Conservation (phyloP, 208 protist genomes). For the Trypanosoma mega region DNA sequence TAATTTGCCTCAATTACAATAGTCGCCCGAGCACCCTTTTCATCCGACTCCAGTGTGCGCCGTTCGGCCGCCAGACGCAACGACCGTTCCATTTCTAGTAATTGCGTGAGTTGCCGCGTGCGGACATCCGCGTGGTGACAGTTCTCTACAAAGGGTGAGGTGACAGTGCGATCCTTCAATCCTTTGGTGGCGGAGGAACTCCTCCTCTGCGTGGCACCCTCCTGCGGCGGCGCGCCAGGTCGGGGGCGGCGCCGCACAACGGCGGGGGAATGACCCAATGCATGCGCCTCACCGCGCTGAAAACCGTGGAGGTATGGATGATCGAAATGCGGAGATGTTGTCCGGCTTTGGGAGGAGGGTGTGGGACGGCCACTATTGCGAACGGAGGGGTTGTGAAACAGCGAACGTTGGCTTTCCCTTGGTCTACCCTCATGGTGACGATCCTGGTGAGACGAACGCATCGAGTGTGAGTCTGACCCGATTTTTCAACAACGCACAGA, state of each 20-base stretch:
- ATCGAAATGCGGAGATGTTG: background rate
- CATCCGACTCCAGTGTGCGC: slow-evolving; percentile 17
- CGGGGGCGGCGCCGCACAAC: background rate
- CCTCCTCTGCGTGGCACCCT: background rate
- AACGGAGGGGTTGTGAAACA: too few species aligned
- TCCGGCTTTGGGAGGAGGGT: background rate
- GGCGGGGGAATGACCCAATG: background rate
- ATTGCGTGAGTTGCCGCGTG: background rate
- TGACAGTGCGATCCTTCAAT: too few species aligned
- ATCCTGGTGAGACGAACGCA: too few species aligned
- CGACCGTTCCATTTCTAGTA: slow-evolving; percentile 12
- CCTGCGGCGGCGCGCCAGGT: background rate
- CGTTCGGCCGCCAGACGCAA: slow-evolving; percentile 22
- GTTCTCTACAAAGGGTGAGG: too few species aligned
- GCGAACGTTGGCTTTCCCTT: too few species aligned
- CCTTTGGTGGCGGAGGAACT: too few species aligned
- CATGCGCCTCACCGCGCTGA: background rate
- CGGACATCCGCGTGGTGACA: too few species aligned
- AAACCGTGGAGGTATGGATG: slow-evolving; percentile 16
- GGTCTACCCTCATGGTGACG: too few species aligned
- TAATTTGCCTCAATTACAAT: slow-evolving; percentile 27
- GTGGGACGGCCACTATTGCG: background rate
- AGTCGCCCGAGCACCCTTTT: slow-evolving; percentile 13
- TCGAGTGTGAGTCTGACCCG: too few species aligned
- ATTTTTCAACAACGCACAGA: too few species aligned